These are phyloP conservation scores for Entomortierella lignicola DNA, from an alignment of 192 early-diverging fungal species.

Conservation along the genomic window DNA sequence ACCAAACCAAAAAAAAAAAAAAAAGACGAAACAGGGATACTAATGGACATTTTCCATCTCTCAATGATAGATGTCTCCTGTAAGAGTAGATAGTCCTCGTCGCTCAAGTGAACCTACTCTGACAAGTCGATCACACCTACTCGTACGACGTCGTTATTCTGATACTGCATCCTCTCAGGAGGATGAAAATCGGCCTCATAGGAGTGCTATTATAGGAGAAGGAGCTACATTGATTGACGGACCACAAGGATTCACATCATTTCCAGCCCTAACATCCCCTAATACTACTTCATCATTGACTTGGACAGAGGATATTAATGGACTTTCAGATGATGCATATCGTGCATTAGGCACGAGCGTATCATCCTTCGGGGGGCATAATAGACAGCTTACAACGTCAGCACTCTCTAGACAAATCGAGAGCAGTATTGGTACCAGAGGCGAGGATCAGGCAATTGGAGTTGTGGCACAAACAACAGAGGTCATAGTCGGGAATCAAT, in stretches of 20 bases:
- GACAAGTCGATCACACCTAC: not conserved
- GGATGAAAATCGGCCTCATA: not conserved
- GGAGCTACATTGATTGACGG: not conserved
- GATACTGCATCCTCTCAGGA: not conserved
- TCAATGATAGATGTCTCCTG: not conserved
- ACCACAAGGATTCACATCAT: constrained; percentile 4
- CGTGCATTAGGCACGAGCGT: not conserved
- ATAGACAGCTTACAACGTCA: not conserved
- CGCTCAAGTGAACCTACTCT: not conserved
- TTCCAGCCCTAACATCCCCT: not conserved
- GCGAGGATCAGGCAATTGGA: too few relatives aligned
- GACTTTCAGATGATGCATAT: not conserved
- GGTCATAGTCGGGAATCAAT: not conserved
- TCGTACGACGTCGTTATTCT: not conserved
- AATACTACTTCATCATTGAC: not conserved
- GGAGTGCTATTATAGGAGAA: not conserved
- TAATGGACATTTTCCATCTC: too few relatives aligned
- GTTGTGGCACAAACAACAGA: not conserved
- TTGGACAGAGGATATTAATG: not conserved
- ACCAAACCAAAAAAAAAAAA: not conserved
- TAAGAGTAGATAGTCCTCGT: not conserved
- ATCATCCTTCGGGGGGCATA: not conserved
- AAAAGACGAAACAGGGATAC: not conserved
- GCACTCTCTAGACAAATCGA: constrained; percentile 5
- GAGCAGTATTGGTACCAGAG: not conserved